Base-by-base conservation (phyloP, 495 filamentous ascomycete species). In the Thozetella sp. region DNA sequence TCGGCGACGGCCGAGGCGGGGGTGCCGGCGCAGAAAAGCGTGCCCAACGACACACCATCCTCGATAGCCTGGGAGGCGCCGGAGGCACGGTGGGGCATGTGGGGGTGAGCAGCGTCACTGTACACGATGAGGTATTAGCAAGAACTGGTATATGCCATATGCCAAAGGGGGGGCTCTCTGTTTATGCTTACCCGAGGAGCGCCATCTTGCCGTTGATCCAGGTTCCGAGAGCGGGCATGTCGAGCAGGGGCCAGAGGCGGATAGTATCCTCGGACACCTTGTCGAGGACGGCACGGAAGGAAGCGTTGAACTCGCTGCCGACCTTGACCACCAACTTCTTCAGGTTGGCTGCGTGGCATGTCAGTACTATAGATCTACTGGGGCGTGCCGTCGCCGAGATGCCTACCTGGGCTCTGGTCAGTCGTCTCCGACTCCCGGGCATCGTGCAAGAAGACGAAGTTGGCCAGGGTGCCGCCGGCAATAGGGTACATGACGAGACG, bases 41-140 rank as follows among this genome's bases (percentile, higher is more conserved):
- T 56, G 23, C 40, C 60, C 1, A 66, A 23, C 2, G 63, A 54
- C 2, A 52, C 64, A 22, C 26, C 59, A 50, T 65, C 63, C 55
- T 65, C 63, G 17, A 65, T 55, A 22, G 63, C 63, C 27, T 58
- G 54, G 3, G 59, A 56, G 1, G 40, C 63, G 13, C 63, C 63
- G 51, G 61, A 55, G 15, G 52, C 63, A 46, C 58, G 59, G 51
- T 62, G 37, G 25, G 62, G 62, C 19, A 64, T 37, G 46, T 57
- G 57, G 22, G 62, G 62, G 30, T 61, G 62, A 23, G 53, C 57
- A n/a, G 57, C 58, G 48, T 61, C 58, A 17, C 62, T 53, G 51
- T 53, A 24, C 26, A 24, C 3, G 4, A 24, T n/a, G n/a, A 3
- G 15, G 51, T 17, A 24, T 53, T 22, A 53, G 51, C 51, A 53